phyloP scores from a whole-genome alignment of 495 filamentous ascomycete genomes.

The Penicillium chermesinum region DNA sequence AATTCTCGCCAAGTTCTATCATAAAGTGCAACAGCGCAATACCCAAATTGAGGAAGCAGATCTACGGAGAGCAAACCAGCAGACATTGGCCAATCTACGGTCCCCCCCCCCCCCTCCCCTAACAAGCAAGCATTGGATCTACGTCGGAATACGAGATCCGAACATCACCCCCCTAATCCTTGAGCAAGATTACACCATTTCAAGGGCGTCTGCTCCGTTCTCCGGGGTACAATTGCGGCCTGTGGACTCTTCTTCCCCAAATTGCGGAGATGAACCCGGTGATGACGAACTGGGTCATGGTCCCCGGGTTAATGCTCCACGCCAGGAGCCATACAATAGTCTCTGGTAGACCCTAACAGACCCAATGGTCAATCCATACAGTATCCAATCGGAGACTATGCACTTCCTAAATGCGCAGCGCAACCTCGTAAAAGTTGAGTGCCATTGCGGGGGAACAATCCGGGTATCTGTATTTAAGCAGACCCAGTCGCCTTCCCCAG shows the following conservation, averaged over 20 bases:
- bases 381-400: slow-evolving; percentile 2
- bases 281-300: slow-evolving; percentile 17
- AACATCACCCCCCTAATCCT: no score
- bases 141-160: slow-evolving; percentile 4
- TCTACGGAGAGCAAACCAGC: no score
- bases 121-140: no score
- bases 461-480: background rate
- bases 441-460: background rate
- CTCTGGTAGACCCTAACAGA: slow-evolving; percentile 11
- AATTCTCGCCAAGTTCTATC: slow-evolving; percentile 11
- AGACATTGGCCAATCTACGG: no score
- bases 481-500: background rate
- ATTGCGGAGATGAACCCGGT: slow-evolving; percentile 14
- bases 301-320: slow-evolving; percentile 28
- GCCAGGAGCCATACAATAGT: slow-evolving; percentile 9
- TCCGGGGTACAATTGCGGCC: slow-evolving; percentile 17
- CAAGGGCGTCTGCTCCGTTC: background rate
- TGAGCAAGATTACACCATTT: slow-evolving; percentile 6
- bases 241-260: slow-evolving; percentile 6
- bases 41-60: no score
- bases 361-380: slow-evolving; percentile 16
- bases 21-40: slow-evolving; percentile 8
- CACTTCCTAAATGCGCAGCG: background rate
- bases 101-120: background rate
- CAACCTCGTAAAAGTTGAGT: background rate